These are phyloP conservation scores for Leptomonas seymouri DNA, from an alignment of 208 protist species.

Conservation along the genomic window DNA sequence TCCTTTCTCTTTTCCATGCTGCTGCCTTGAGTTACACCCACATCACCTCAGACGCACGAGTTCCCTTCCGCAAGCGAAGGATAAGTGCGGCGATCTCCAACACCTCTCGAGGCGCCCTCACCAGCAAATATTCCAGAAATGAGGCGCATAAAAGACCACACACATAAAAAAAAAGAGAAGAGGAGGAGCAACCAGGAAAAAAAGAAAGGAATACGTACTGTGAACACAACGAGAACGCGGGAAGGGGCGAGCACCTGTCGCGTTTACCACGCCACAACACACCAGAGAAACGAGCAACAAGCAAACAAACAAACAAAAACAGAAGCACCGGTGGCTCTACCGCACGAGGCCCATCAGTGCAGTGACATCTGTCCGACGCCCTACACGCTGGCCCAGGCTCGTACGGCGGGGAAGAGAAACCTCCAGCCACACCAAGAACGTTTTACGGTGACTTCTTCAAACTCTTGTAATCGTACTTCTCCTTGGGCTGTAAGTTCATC, in stretches of 20 bases:
- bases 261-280: background rate
- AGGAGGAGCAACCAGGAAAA: background rate
- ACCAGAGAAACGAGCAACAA: slow-evolving; percentile 15
- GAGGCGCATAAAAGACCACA: background rate
- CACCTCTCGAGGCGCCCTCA: too few relatives aligned
- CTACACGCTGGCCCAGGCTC: background rate
- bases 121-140: background rate
- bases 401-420: too few relatives aligned
- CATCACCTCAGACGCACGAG: too few relatives aligned
- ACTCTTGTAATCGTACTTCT: slow-evolving; percentile 92
- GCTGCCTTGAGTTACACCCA: too few relatives aligned
- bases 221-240: slow-evolving; percentile 10
- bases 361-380: too few relatives aligned
- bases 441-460: slow-evolving; percentile 87
- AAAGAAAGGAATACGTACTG: slow-evolving; percentile 3
- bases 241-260: background rate
- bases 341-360: too few relatives aligned
- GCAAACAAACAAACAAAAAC: background rate
- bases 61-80: too few relatives aligned
- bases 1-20: too few relatives aligned
- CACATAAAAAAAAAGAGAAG: background rate
- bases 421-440: background rate
- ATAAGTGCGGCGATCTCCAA: too few relatives aligned
- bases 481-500: slow-evolving; percentile 91
- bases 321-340: too few relatives aligned